Conservation (phyloP, 129 eudicot species). For the Flaveria brownii region DNA sequence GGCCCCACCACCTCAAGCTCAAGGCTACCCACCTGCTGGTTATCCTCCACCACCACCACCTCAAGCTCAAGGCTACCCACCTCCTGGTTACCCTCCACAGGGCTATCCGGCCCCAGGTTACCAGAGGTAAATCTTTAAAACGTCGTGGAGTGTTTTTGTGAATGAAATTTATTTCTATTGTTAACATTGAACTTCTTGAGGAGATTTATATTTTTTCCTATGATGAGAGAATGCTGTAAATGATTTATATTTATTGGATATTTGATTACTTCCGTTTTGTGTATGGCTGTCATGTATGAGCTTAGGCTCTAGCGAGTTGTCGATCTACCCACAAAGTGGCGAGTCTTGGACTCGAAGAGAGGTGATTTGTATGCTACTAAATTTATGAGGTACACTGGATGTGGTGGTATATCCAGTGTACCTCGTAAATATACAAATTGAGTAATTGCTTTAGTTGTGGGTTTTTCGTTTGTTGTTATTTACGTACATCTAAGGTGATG, state of each 20-base stretch:
- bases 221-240: conserved; percentile 26
- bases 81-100: conserved; percentile 47
- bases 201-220: conserved; percentile 10
- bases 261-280: not conserved
- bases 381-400: no score
- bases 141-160: conserved; percentile 11
- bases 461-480: no score
- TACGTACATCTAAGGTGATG: no score
- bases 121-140: conserved; percentile 38
- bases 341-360: no score
- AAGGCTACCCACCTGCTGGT: conserved; percentile 53
- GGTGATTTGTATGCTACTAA: no score
- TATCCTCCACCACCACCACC: conserved; percentile 38
- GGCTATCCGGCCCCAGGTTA: conserved; percentile 65
- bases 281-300: not conserved
- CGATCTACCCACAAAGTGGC: no score
- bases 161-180: conserved; percentile 4
- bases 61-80: conserved; percentile 44
- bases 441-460: no score
- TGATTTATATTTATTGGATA: conserved; percentile 21
- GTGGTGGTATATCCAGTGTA: no score
- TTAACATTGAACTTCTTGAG: conserved; percentile 15
- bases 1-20: conserved; percentile 24
- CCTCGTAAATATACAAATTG: no score
- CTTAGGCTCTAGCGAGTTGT: not conserved